Conservation (phyloP, 129 eudicot genomes). For the Oenanthe sinensis region DNA sequence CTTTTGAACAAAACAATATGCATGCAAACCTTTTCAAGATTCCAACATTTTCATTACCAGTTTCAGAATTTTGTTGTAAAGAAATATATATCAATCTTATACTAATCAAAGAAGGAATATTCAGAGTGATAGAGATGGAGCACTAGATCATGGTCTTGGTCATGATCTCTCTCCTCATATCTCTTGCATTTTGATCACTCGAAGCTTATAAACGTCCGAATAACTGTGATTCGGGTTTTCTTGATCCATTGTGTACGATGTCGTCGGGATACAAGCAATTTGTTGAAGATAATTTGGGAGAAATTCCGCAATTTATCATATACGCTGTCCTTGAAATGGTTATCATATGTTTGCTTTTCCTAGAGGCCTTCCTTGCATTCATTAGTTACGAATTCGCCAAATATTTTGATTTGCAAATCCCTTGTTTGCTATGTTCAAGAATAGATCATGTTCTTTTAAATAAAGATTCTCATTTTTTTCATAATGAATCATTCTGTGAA, state of each 20-base stretch:
- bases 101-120: slow-evolving; percentile 14
- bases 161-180: slow-evolving; percentile 25
- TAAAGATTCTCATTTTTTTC: slow-evolving; percentile 30
- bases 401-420: slow-evolving; percentile 50
- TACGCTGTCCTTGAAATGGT: slow-evolving; percentile 79
- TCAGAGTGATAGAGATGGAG: slow-evolving; percentile 18
- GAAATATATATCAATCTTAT: slow-evolving; percentile 14
- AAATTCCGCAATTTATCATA: slow-evolving; percentile 45
- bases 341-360: slow-evolving; percentile 50
- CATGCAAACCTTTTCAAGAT: slow-evolving; percentile 5
- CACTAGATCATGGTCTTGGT: slow-evolving; percentile 51
- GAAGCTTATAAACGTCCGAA: background rate
- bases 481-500: slow-evolving; percentile 73
- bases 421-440: slow-evolving; percentile 82
- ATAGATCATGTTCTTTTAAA: slow-evolving; percentile 53
- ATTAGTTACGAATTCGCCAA: slow-evolving; percentile 49
- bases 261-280: slow-evolving; percentile 32
- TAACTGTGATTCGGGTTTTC: background rate
- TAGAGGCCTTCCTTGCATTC: slow-evolving; percentile 61
- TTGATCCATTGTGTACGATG: slow-evolving; percentile 15
- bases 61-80: slow-evolving; percentile 24
- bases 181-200: slow-evolving; percentile 20
- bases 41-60: slow-evolving; percentile 2
- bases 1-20: slow-evolving; percentile 18
- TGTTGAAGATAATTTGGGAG: slow-evolving; percentile 56